Base-by-base conservation (phyloP, 495 filamentous ascomycete species). In the Lasiosphaeria hispida region DNA sequence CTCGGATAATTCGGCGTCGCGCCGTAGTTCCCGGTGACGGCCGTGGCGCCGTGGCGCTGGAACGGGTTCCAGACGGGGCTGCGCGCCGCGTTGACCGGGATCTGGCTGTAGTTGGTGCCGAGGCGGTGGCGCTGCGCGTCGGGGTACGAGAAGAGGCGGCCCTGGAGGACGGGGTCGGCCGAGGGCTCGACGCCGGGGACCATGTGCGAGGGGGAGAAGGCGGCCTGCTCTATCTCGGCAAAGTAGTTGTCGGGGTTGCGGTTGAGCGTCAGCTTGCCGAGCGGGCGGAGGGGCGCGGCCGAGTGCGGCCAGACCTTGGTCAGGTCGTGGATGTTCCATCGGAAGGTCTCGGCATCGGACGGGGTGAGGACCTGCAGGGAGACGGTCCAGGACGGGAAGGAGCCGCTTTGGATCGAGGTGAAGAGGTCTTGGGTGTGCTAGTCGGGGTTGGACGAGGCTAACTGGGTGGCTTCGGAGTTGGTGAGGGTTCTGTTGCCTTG, bases 211-310 rank as follows among this genome's bases (percentile, higher is more conserved):
- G 91, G 90, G 41, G 85, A 87, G 72, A 93, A 95, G 3, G 89
- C 85, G 4, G 85, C 82, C 66, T 95, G 90, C 74, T 96, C 91
- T 60, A 94, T 85, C 49, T 92, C 89, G 42, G 83, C 76, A 69
- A 87, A 88, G 73, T 86, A 90, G 73, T 90, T 89, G 34, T 78
- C 62, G 4, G 83, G 75, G 61, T 91, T 91, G 49, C 79, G 72
- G 75, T 91, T 87, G 11, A 93, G 72, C 4, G 78, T 84, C 58
- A 93, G 75, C 61, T 82, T 83, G 40, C 89, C 89, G 50, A 91
- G 79, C 33, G 76, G 80, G 14, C 80, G 83, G 13, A 88, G 79
- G 5, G 89, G 88, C 49, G 86, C 85, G 38, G 86, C 77, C 7
- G 71, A 73, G 53, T 89, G 85, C 1, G 87, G 85, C 83, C 88